Base-by-base conservation (phyloP, 352 stramenopile species). In the Phytophthora colocasiae region DNA sequence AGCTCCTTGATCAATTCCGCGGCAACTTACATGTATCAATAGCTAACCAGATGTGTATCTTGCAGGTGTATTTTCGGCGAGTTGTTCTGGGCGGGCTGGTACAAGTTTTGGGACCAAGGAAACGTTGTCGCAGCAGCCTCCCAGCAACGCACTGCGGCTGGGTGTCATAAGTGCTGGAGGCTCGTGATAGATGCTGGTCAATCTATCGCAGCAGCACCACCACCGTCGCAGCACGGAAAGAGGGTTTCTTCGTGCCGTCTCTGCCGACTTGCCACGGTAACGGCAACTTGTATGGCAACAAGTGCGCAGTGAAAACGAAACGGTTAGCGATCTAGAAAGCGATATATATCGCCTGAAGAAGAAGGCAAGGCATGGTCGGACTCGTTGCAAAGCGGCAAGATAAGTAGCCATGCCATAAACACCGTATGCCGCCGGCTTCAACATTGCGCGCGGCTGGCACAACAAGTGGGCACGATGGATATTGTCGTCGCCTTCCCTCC, bases 1-100 rank as follows among this genome's bases (percentile, higher is more conserved):
- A 64, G 36, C 15, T 36, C 31, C 8, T 36, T 0, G 31, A 36
- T 36, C 31, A 36, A 36, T 36, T 14, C 31, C 31, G 31, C 31
- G 9, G 31, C 31, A 36, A 36, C 7, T n/a, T 17, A 46, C 44
- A 22, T 15, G 39, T 70, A 74, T 58, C 49, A 68, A 67, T 62
- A 66, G 66, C 31, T 58, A 60, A 69, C 44, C 51, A 69, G 58
- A 66, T 65, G 60, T 63, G 44, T 62, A 60, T 71, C 52, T 52
- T 52, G 22, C 45, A 40, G 11, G 39, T 24, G 19, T 73, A 73
- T 73, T 73, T 73, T 59, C 47, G 44, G 59, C 26, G 19, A 6
- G 19, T 4, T 17, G 29, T 63, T 69, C 65, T 69, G 58, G 59
- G 60, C 59, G 60, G 60, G 40, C 34, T 22, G 40, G 41, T 60